Evolutionary conservation across 1,284 basidiomycete genomes (phyloP).

Genomic region (Phlebopus sp.): DNA sequence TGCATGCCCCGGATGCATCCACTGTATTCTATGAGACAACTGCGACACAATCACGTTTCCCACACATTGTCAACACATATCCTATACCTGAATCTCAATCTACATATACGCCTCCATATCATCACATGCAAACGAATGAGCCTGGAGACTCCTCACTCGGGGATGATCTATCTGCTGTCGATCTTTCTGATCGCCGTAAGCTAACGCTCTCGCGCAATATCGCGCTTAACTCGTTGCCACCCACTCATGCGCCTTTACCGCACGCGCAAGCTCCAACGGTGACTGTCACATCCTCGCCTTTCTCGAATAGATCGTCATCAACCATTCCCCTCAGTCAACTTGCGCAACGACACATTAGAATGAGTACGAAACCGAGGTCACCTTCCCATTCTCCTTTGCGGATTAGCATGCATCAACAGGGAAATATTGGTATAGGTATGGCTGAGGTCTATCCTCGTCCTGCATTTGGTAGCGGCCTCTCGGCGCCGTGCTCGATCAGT

Average conservation of each 20-base stretch:
- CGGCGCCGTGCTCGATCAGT: slow-evolving; percentile 14
- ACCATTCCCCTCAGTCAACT: slow-evolving; percentile 21
- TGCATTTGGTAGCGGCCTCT: slow-evolving; percentile 13
- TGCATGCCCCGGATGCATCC: slow-evolving; percentile 35
- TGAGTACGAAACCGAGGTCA: slow-evolving; percentile 24
- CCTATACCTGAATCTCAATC: slow-evolving; percentile 42
- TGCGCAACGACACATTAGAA: slow-evolving; percentile 23
- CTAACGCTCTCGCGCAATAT: slow-evolving; percentile 7
- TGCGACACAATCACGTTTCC: slow-evolving; percentile 29
- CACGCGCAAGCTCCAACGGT: slow-evolving; percentile 28
- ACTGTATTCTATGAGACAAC: slow-evolving; percentile 62
- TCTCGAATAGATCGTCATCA: slow-evolving; percentile 12
- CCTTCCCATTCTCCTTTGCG: slow-evolving; percentile 32
- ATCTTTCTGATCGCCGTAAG: slow-evolving; percentile 15
- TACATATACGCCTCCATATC: slow-evolving; percentile 34
- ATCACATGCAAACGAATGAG: slow-evolving; percentile 17
- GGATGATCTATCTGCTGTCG: slow-evolving; percentile 17
- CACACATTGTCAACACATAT: slow-evolving; percentile 33
- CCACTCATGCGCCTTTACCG: slow-evolving; percentile 19
- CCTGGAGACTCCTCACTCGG: slow-evolving; percentile 20
- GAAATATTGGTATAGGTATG: not conserved
- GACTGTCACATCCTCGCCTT: slow-evolving; percentile 22
- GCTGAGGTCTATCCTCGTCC: slow-evolving; percentile 4
- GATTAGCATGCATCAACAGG: slow-evolving; percentile 13
- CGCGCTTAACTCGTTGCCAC: slow-evolving; percentile 6